phyloP scores from a whole-genome alignment of 768 basidiomycete genomes.

The Lentinula aciculospora region DNA sequence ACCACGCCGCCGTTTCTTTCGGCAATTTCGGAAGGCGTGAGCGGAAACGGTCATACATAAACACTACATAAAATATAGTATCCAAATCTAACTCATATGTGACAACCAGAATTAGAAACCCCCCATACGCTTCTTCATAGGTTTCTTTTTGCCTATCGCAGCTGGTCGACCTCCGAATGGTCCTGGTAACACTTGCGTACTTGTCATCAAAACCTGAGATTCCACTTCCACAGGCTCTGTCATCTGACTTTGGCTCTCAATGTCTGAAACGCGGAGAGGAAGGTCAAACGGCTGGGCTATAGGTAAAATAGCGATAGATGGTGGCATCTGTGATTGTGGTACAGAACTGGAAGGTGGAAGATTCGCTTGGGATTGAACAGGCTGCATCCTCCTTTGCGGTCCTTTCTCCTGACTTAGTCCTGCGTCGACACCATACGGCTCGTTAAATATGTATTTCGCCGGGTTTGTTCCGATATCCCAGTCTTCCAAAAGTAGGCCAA shows the following conservation, averaged over 20 bases:
- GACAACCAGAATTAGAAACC: conserved; percentile 47
- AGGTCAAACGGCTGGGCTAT: background rate
- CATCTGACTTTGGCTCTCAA: conserved; percentile 1
- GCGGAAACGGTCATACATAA: background rate
- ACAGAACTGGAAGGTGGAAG: background rate
- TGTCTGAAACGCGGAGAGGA: background rate
- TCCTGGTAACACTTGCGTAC: conserved; percentile 70
- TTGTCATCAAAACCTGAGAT: conserved; percentile 43
- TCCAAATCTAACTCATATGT: background rate
- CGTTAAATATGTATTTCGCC: conserved; percentile 41
- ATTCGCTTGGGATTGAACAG: conserved; percentile 3
- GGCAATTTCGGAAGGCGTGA: background rate
- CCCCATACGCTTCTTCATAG: conserved; percentile 63
- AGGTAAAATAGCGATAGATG: background rate
- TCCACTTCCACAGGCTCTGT: conserved; percentile 9
- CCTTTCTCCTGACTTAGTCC: background rate
- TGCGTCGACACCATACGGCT: conserved; percentile 41
- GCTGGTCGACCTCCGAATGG: conserved; percentile 58
- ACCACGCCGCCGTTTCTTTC: background rate
- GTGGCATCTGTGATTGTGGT: background rate
- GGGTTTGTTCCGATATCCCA: conserved; percentile 60
- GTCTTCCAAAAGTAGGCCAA: conserved; percentile 58
- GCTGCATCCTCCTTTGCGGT: background rate
- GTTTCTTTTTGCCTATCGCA: conserved; percentile 41
- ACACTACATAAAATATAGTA: background rate